Base-by-base conservation (phyloP, 306 rosid species). In the Ormosia semicastrata region DNA sequence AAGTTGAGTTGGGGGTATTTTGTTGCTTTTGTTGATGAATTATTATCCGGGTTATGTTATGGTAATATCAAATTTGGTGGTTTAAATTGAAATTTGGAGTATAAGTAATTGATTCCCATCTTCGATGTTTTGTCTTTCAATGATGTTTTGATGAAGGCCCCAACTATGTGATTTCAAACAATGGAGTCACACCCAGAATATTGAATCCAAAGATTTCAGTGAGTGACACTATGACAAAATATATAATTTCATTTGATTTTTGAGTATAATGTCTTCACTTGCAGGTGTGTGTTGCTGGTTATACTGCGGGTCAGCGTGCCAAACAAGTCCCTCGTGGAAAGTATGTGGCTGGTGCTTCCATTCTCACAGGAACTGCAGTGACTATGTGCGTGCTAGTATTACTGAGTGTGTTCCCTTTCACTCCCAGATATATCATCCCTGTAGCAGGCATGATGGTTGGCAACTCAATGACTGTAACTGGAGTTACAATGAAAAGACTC, bases 381-480 rank as follows among this genome's bases (percentile, higher is more conserved):
- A 93, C 98, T 0, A 90, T 95, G 98, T 71, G 87, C 18, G 30
- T 95, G 60, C 89, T 95, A 1, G 86, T 95, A 2, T 24, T 81
- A 33, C 87, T 95, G 53, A 83, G 82, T 1, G 97, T 95, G 4
- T 95, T 95, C 83, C 99, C 99, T 3, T 92, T 95, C 84, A 92
- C 98, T 82, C 98, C 99, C 1, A 83, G 99, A 66, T 93, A 95
- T 7, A 95, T 95, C 53, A 95, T 95, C 14, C 99, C 99, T 0
- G 82, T 93, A 0, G 94, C 97, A 0, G 99, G 99, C 58, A 95
- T 95, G 99, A 93, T 95, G 97, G 99, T 95, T 17, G 99, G 99
- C 1, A 95, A 95, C 56, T 75, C 98, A 1, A 95, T 95, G 99
- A 93, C 98, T 0, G 99, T 95, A 5, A 95, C 99, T 2, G 99